Conservation (phyloP, 2,329 filamentous ascomycete genomes). For the Colletotrichum brevisporum region DNA sequence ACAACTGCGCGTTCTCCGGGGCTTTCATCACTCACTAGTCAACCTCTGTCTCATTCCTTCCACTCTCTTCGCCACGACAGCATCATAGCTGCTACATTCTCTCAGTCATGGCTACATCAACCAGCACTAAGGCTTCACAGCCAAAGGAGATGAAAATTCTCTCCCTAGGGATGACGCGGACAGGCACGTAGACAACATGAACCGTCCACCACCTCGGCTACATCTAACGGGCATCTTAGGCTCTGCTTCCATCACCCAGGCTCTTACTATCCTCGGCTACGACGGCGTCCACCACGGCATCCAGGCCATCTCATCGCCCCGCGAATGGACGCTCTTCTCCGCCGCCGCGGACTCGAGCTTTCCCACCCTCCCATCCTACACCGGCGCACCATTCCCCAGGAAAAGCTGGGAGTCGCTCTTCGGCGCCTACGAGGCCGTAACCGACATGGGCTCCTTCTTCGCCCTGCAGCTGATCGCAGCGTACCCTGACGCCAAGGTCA, state of each 20-base stretch:
- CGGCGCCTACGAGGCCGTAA: constrained; percentile 47
- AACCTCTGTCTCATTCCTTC: neutral
- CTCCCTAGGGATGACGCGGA: constrained; percentile 49
- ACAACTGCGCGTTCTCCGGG: neutral
- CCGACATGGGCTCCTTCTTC: constrained; percentile 70
- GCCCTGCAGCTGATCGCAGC: constrained; percentile 78
- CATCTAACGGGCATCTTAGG: neutral
- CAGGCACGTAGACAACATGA: constrained; percentile 41
- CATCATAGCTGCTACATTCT: neutral
- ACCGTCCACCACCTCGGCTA: neutral
- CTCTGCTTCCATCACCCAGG: constrained; percentile 51
- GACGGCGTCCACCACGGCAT: constrained; percentile 50
- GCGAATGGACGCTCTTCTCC: constrained; percentile 46
- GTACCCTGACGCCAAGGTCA: constrained; percentile 80
- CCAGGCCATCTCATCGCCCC: constrained; percentile 43
- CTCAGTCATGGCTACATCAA: neutral
- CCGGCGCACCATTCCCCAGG: constrained; percentile 40
- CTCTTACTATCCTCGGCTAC: constrained; percentile 51
- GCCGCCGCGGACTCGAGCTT: constrained; percentile 50
- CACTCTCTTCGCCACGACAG: neutral
- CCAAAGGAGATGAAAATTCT: constrained; percentile 48
- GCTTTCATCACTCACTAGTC: neutral
- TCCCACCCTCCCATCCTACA: constrained; percentile 41
- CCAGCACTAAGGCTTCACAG: neutral
- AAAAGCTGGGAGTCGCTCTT: constrained; percentile 46